Base-by-base conservation (phyloP, 1,139 yeast genomes). In the Suhomyces taliae region DNA sequence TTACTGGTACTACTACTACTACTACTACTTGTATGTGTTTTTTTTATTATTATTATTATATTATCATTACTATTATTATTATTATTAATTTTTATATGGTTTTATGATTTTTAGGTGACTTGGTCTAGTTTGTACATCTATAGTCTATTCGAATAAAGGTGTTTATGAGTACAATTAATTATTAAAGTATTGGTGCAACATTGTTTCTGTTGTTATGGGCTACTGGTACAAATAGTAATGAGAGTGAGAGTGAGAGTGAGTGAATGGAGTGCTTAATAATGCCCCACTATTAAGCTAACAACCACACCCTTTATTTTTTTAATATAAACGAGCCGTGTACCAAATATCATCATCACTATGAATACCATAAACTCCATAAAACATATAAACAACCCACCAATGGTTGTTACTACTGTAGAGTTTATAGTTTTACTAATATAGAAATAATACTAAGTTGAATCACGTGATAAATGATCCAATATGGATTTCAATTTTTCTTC, bases 401-500 rank as follows among this genome's bases (percentile, higher is more conserved):
- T 19, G 24, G 24, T 6, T 1, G 24, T 19, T 19, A 19, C 24
- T 6, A 19, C 24, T 19, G 24, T 19, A 19, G 24, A 14, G 15
- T 14, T 19, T 6, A 19, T 19, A 19, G 2, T 19, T 19, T 19
- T 19, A 19, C 6, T 19, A 19, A 19, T 6, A 6, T 4, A 19
- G 24, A 19, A 4, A 4, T 19, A 19, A 19, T 4, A 19, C 6
- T 19, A 19, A 2, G 24, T 3, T 7, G 6, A 1, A 11, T 35
- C 39, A 36, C 40, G 40, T 37, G 40, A 37, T 6, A 7, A 19
- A 19, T 26, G 32, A 8, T 6, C 33, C 44, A 37, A 41, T 42
- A 42, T 37, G 41, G 35, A 37, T 24, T 15, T 37, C 44, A 37
- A 34, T 42, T 42, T 37, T 42, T 42, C 37, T 37, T 27, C 34